Percentiles rank a stretch among this genome's conserved stretches.
phyloP scores from a whole-genome alignment of 768 basidiomycete genomes.

The Auriculariales sp. region DNA sequence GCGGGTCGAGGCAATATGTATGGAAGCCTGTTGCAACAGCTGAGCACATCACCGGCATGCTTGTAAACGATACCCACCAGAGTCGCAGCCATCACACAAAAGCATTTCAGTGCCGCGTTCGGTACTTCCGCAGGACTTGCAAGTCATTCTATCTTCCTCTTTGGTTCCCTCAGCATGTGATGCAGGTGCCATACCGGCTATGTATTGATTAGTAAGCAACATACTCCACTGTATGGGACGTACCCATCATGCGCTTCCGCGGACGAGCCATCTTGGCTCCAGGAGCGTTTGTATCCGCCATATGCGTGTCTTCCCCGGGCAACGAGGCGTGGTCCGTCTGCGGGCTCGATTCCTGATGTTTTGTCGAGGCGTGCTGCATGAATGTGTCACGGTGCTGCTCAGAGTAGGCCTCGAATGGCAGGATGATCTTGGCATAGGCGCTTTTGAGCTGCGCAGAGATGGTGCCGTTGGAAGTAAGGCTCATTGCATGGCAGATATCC shows the following conservation, averaged over 20 bases:
- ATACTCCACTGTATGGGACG: no score
- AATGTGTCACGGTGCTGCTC: conserved; percentile 18
- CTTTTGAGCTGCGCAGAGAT: conserved; percentile 79
- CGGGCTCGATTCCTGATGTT: not conserved
- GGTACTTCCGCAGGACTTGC: conserved; percentile 76
- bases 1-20: conserved; percentile 92
- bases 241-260: not conserved
- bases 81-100: conserved; percentile 78
- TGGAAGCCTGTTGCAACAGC: conserved; percentile 58
- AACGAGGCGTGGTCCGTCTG: not conserved
- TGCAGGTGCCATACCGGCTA: no score
- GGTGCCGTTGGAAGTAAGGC: conserved; percentile 70
- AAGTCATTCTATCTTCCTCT: no score
- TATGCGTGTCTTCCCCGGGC: not conserved
- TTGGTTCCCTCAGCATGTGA: no score
- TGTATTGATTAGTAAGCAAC: no score
- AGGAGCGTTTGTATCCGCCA: not conserved
- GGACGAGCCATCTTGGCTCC: not conserved
- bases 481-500: conserved; percentile 66
- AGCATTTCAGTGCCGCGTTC: conserved; percentile 86
- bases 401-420: conserved; percentile 91
- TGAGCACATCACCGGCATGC: conserved; percentile 1
- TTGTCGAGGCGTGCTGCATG: not conserved
- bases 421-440: conserved; percentile 80
- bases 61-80: conserved; percentile 31